phyloP scores from a whole-genome alignment of 106 monocot species.

The Dioscorea dumetorum region DNA sequence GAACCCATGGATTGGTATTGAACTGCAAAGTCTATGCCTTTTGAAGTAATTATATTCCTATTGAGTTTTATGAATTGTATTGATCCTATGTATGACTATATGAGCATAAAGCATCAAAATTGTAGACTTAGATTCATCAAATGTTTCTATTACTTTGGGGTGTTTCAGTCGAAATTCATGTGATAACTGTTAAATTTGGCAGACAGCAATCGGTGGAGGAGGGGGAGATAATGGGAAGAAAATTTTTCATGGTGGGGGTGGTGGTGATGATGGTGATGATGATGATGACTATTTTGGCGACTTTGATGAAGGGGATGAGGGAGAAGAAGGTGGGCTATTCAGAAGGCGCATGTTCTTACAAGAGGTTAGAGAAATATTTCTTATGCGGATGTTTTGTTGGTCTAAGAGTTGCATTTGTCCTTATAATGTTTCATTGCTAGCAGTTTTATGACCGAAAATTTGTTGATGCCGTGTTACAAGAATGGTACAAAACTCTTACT shows the following conservation, averaged over 20 bases:
- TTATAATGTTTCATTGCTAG: neutral
- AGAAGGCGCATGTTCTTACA: conserved; percentile 73
- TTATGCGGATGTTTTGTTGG: neutral
- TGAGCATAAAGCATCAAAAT: no score
- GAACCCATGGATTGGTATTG: no score
- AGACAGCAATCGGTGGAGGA: conserved; percentile 84
- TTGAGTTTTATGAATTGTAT: no score
- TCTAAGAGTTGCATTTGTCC: neutral
- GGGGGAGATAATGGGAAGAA: conserved; percentile 98
- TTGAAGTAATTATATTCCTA: no score
- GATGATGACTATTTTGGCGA: conserved; percentile 99
- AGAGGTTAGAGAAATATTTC: conserved; percentile 47
- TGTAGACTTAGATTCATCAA: no score
- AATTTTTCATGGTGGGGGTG: conserved; percentile 94
- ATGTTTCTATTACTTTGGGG: no score
- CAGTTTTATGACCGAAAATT: conserved; percentile 91
- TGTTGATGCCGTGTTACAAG: conserved; percentile 92
- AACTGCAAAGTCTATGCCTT: no score
- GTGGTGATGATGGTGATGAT: conserved; percentile 97
- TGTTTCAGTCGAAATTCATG: no score
- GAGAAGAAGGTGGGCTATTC: conserved; percentile 81
- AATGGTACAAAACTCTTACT: conserved; percentile 88
- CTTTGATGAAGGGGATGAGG: conserved; percentile 97
- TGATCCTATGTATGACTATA: no score
- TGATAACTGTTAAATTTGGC: neutral